Base-by-base conservation (phyloP, 2,329 filamentous ascomycete genomes). In the Calonectria pseudoreteaudii region DNA sequence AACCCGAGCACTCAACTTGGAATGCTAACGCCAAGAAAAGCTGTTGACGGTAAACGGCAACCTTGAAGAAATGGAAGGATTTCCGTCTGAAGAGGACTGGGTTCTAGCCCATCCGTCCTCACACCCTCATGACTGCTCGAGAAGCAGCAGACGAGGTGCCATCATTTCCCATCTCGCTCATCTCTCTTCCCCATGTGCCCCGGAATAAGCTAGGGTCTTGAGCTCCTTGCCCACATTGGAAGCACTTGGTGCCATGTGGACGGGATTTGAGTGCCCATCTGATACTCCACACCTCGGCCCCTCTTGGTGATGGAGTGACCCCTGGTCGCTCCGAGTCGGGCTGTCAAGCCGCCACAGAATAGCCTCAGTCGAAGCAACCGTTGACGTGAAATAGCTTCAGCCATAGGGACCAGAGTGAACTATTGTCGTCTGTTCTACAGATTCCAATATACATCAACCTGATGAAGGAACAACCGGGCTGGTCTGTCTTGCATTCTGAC, bases 221-320 rank as follows among this genome's bases (percentile, higher is more conserved):
- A 70, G 30, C 38, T 58, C 50, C 49, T 62, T 58, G 60, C 50
- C 56, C 71, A 56, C 38, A 30, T 70, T 66, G 60, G 62, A 66
- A 34, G 34, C 44, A 56, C 20, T 64, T 73, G 67, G 62, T 50
- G 71, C 71, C 67, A 70, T 70, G 62, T 67, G 68, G 67, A 71
- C 50, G 71, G 68, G 68, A 71, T 70, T 73, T 73, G 52, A 62
- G 60, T 68, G 71, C 50, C 58, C 64, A 38, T 72, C 49, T 66
- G 60, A 65, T 73, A 66, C 71, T 73, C 71, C 71, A 73, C 71
- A 73, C 71, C 58, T 73, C 60, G 71, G 70, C 41, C 66, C 66
- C 66, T 68, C 41, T 60, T 30, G 41, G 34, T 41, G 56, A 62
- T 62, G 56, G 56, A 71, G 49, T 44, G 56, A 31, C 60, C 66